Percentiles rank a stretch among this genome's conserved stretches.
Conservation (phyloP, 192 early-diverging fungal genomes). For the Coemansia sp. region DNA sequence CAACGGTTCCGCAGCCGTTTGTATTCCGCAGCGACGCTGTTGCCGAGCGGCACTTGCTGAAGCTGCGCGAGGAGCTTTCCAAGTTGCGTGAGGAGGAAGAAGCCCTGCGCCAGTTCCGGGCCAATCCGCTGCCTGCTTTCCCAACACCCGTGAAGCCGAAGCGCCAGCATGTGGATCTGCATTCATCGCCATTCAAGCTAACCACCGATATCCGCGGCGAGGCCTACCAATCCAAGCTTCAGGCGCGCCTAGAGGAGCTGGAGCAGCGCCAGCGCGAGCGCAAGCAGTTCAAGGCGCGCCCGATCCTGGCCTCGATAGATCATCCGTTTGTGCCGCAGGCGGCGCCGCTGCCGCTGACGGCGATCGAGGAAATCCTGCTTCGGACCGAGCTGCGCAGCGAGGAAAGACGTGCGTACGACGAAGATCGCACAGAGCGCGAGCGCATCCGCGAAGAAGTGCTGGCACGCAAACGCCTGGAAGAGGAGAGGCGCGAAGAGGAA, state of each 20-base stretch:
- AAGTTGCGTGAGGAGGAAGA: conserved; percentile 50
- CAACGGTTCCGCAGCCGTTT: conserved; percentile 50
- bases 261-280: conserved; percentile 37
- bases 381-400: conserved; percentile 60
- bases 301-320: conserved; percentile 48
- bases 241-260: conserved; percentile 50
- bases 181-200: conserved; percentile 60
- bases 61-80: conserved; percentile 54
- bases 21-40: conserved; percentile 63
- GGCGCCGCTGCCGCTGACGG: conserved; percentile 49
- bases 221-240: conserved; percentile 41
- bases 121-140: conserved; percentile 56
- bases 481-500: conserved; percentile 57
- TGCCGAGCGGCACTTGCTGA: conserved; percentile 53
- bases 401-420: conserved; percentile 66
- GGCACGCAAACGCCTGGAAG: conserved; percentile 48
- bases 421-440: conserved; percentile 51
- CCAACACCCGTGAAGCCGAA: conserved; percentile 51
- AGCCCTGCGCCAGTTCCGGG: conserved; percentile 52
- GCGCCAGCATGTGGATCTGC: conserved; percentile 45
- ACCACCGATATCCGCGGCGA: conserved; percentile 55
- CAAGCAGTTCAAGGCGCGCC: conserved; percentile 58
- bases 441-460: conserved; percentile 56
- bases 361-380: conserved; percentile 49
- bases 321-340: conserved; percentile 63